These are phyloP conservation scores for Penicillium chermesinum DNA, from an alignment of 495 filamentous ascomycete genomes.

Conservation along the genomic window DNA sequence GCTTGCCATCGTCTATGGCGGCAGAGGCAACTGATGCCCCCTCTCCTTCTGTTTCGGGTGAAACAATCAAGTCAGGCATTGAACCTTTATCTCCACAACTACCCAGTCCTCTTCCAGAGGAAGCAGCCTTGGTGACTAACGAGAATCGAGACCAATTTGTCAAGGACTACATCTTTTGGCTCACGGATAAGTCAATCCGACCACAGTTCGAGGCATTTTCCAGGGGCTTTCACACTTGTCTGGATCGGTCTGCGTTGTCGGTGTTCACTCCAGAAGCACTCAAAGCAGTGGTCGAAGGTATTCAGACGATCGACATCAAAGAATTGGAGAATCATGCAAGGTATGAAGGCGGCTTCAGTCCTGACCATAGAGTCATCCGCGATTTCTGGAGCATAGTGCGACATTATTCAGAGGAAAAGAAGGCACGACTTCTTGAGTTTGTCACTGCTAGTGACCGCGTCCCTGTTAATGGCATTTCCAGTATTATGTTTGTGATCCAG, in stretches of 20 bases:
- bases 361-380: constrained; percentile 58
- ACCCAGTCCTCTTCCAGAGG: constrained; percentile 24
- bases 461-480: constrained; percentile 75
- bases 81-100: constrained; percentile 17
- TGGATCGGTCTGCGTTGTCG: constrained; percentile 61
- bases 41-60: constrained; percentile 11
- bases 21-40: constrained; percentile 16
- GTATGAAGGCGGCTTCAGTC: constrained; percentile 75
- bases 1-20: constrained; percentile 24
- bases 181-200: constrained; percentile 70
- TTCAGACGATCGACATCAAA: constrained; percentile 67
- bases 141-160: constrained; percentile 73
- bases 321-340: constrained; percentile 62
- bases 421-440: constrained; percentile 80
- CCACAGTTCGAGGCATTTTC: constrained; percentile 78
- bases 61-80: constrained; percentile 15
- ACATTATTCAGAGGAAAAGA: constrained; percentile 54
- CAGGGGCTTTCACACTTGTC: constrained; percentile 71
- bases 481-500: constrained; percentile 77
- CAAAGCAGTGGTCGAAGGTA: constrained; percentile 75
- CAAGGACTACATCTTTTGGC: constrained; percentile 80
- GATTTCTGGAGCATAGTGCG: constrained; percentile 82
- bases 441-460: constrained; percentile 90
- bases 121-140: constrained; percentile 58
- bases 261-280: constrained; percentile 68